Evolutionary conservation across 441 rosid species (phyloP), one percentile per base, ranked within the genome.

Genomic region (Mallotus japonicus): DNA sequence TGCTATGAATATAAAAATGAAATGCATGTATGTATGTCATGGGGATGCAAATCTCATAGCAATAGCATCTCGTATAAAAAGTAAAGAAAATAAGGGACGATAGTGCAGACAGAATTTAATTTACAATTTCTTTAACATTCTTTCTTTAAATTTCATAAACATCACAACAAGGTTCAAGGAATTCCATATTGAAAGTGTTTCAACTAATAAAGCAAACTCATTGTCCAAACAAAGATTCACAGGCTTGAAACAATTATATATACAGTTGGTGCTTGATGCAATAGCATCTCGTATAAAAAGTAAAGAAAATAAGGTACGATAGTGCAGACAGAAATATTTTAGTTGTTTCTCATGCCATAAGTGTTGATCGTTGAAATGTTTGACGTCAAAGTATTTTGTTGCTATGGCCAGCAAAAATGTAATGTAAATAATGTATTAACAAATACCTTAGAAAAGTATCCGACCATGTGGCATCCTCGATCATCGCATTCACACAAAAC

Each of bases 381-480:
- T 44, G 14, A 34, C 6, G 66, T 17, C 1, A 34, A 7, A 9
- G 37, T 20, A n/a, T 58, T 8, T 37, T 37, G 2, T 17, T 56
- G 17, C 16, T 49, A 20, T 60, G 51, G 16, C 59, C 19, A 34
- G 37, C 42, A 28, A 28, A 28, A 62, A 22, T 40, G 65, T 32
- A 60, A 8, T 62, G 47, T 19, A 24, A 79, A 68, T 22, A 76
- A 20, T 51, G 68, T 46, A 68, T 40, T 34, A 60, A 65, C 24
- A 67, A 54, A 78, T 83, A 90, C 99, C 99, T 95, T 95, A 67
- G 99, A 95, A 73, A 93, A 95, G 83, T 95, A 95, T 69, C 99
- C 99, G 83, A 93, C 99, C 97, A 93, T 95, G 88, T 95, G 99
- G 87, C 98, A 95, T 69, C 98, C 99, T 51, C 99, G 95, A 79